phyloP scores from a whole-genome alignment of 2,329 filamentous ascomycete species.

The Pleomassaria siparia region DNA sequence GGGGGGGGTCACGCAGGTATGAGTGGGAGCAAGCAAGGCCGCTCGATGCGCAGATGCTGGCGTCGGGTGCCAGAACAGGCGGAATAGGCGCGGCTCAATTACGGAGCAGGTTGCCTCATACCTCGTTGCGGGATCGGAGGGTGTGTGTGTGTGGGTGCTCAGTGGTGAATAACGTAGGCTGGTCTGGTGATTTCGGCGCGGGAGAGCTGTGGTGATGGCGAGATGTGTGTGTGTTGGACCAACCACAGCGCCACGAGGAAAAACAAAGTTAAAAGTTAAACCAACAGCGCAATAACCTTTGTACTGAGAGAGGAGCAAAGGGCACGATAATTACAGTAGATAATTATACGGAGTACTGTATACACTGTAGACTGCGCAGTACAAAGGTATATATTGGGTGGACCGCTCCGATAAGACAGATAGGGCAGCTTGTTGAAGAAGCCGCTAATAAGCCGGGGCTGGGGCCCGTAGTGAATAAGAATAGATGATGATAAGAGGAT shows the following conservation, averaged over 20 bases:
- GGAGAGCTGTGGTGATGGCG: background rate
- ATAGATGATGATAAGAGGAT: background rate
- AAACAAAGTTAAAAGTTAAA: constrained; percentile 11
- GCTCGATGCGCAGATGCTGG: background rate
- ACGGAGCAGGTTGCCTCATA: constrained; percentile 19
- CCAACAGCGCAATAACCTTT: constrained; percentile 5
- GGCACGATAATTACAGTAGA: too few species aligned
- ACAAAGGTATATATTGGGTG: background rate
- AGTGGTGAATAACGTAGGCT: constrained; percentile 1
- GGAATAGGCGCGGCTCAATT: constrained; percentile 14
- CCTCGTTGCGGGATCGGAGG: constrained; percentile 15
- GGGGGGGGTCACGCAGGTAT: background rate
- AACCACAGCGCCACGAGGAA: constrained; percentile 12
- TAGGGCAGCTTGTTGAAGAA: background rate
- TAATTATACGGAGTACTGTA: too few species aligned
- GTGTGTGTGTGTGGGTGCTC: too few species aligned
- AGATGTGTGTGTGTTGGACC: background rate
- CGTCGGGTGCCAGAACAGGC: constrained; percentile 4
- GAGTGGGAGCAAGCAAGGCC: background rate
- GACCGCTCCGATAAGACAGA: background rate
- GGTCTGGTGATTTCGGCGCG: constrained; percentile 2
- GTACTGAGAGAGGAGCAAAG: too few species aligned
- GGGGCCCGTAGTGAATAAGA: background rate
- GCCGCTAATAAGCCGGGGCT: background rate
- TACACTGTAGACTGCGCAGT: too few species aligned